Evolutionary conservation across 768 basidiomycete species (phyloP).

Genomic region (Tulasnella sp.): DNA sequence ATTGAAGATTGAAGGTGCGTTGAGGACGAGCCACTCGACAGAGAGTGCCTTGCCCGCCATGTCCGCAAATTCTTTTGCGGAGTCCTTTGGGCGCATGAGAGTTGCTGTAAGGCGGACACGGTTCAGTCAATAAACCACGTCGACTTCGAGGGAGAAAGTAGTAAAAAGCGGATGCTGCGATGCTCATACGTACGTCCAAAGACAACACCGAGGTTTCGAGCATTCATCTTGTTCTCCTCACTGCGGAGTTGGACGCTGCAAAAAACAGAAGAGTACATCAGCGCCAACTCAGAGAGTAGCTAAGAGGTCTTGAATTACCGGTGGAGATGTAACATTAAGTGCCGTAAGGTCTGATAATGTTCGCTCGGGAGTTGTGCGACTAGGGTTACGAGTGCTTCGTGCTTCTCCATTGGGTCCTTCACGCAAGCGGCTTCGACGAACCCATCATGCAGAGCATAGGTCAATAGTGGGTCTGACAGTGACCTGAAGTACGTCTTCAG

Average conservation of each 20-base stretch:
- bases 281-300: neutral
- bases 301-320: slow-evolving; percentile 39
- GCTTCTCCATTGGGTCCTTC: slow-evolving; percentile 50
- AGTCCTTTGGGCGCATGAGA: slow-evolving; percentile 80
- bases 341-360: slow-evolving; percentile 75
- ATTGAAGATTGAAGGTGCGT: slow-evolving; percentile 39
- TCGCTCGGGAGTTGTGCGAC: slow-evolving; percentile 70
- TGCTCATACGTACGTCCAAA: slow-evolving; percentile 75
- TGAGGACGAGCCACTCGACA: slow-evolving; percentile 91
- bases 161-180: neutral
- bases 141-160: slow-evolving; percentile 16
- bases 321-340: slow-evolving; percentile 79
- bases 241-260: slow-evolving; percentile 50
- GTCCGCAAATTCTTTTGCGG: slow-evolving; percentile 84
- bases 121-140: slow-evolving; percentile 6
- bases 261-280: neutral
- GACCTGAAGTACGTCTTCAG: slow-evolving; percentile 92
- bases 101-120: slow-evolving; percentile 81
- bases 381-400: slow-evolving; percentile 49
- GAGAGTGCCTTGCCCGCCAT: slow-evolving; percentile 94
- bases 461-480: slow-evolving; percentile 83
- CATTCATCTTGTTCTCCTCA: slow-evolving; percentile 82
- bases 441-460: slow-evolving; percentile 81
- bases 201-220: slow-evolving; percentile 90
- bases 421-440: slow-evolving; percentile 70